Percentiles rank a stretch among this genome's conserved stretches.
Evolutionary conservation across 768 basidiomycete species (phyloP).

Genomic region (Steccherinum ochraceum): DNA sequence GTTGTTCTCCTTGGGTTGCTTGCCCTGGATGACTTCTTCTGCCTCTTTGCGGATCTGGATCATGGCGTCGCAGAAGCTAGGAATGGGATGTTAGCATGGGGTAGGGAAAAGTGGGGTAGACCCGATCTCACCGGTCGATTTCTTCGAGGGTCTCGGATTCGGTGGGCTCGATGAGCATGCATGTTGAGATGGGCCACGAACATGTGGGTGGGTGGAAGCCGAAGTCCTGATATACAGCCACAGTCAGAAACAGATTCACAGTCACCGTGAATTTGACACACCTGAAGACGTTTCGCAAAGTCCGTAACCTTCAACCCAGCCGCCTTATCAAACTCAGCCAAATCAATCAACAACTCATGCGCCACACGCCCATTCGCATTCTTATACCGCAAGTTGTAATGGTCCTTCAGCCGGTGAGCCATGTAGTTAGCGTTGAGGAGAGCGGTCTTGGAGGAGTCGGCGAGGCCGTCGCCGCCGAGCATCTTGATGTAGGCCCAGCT

Average conservation of each 20-base stretch:
- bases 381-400: constrained; percentile 85
- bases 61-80: constrained; percentile 96
- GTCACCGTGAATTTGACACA: constrained; percentile 20
- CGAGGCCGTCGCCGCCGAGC: constrained; percentile 92
- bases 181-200: constrained; percentile 96
- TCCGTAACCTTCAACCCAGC: constrained; percentile 92
- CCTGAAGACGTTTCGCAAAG: constrained; percentile 94
- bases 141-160: constrained; percentile 94
- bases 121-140: constrained; percentile 61
- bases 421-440: constrained; percentile 97
- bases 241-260: background rate
- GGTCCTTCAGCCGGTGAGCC: constrained; percentile 75
- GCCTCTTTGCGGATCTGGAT: constrained; percentile 92
- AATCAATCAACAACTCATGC: constrained; percentile 91
- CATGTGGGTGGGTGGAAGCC: constrained; percentile 97
- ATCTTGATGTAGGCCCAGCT: constrained; percentile 99
- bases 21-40: constrained; percentile 79
- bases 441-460: constrained; percentile 79
- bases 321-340: constrained; percentile 89
- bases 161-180: constrained; percentile 97
- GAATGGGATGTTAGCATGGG: background rate
- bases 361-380: constrained; percentile 91
- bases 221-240: constrained; percentile 50
- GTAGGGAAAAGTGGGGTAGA: background rate
- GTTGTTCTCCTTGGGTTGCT: constrained; percentile 89